Conservation (phyloP, 192 early-diverging fungal species). For the Allomyces macrogynus region DNA sequence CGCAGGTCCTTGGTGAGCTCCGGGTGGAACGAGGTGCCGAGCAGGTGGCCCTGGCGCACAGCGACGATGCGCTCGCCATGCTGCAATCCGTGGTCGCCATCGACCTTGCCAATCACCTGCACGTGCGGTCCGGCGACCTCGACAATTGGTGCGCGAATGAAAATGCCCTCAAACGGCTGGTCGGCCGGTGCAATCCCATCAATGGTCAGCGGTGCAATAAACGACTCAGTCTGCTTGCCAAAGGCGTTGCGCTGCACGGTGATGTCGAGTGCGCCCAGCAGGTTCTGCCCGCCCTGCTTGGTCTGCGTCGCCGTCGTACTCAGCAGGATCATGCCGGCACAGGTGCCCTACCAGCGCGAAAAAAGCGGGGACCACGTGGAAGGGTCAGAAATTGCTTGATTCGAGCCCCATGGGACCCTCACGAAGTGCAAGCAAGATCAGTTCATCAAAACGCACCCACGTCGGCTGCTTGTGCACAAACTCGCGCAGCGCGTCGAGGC, state of each 20-base stretch:
- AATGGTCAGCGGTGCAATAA: slow-evolving; percentile 46
- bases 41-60: slow-evolving; percentile 61
- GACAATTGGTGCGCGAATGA: slow-evolving; percentile 91
- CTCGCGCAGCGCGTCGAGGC: slow-evolving; percentile 52
- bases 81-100: slow-evolving; percentile 27
- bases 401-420: neutral
- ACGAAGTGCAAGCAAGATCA: too few relatives aligned
- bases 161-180: slow-evolving; percentile 43
- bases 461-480: slow-evolving; percentile 62
- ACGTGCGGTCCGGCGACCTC: slow-evolving; percentile 45
- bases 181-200: slow-evolving; percentile 20
- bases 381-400: neutral
- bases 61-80: slow-evolving; percentile 57
- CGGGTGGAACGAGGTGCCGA: slow-evolving; percentile 91
- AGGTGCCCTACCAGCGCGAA: slow-evolving; percentile 47
- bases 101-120: slow-evolving; percentile 48
- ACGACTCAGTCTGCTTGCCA: slow-evolving; percentile 81
- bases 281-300: slow-evolving; percentile 68
- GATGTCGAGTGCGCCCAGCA: slow-evolving; percentile 63
- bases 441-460: slow-evolving; percentile 51
- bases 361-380: neutral
- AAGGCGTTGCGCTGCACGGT: slow-evolving; percentile 84
- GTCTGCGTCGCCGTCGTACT: slow-evolving; percentile 47
- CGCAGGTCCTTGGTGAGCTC: slow-evolving; percentile 78
- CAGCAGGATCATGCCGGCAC: slow-evolving; percentile 88